Percentiles rank a stretch among this genome's conserved stretches.
These are phyloP conservation scores for Diaporthe batatas DNA, from an alignment of 2,329 filamentous ascomycete species.

Conservation along the genomic window DNA sequence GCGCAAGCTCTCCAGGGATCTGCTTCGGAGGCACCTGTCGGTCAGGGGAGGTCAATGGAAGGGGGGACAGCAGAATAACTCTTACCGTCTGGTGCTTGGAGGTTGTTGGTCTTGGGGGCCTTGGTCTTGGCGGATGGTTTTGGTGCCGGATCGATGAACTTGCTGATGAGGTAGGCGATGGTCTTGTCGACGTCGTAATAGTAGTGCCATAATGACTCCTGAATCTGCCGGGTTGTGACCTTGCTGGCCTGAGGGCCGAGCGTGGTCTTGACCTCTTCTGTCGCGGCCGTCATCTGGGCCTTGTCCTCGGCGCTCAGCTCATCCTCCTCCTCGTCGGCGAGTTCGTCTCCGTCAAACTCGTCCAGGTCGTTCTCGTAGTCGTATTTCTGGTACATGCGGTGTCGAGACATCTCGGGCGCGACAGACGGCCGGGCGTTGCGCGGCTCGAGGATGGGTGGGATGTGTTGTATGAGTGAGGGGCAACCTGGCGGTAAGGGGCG, in stretches of 20 bases:
- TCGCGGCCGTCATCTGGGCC: slow-evolving; percentile 72
- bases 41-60: slow-evolving; percentile 38
- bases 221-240: slow-evolving; percentile 76
- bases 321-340: slow-evolving; percentile 58
- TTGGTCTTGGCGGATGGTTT: slow-evolving; percentile 56
- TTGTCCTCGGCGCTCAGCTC: slow-evolving; percentile 63
- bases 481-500: not conserved
- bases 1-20: slow-evolving; percentile 41
- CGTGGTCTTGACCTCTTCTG: slow-evolving; percentile 73
- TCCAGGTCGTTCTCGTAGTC: slow-evolving; percentile 66
- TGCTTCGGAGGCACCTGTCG: slow-evolving; percentile 43
- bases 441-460: not conserved
- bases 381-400: slow-evolving; percentile 61
- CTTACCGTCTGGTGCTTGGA: slow-evolving; percentile 51
- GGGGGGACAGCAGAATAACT: slow-evolving; percentile 25
- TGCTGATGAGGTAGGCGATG: slow-evolving; percentile 82
- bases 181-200: slow-evolving; percentile 93
- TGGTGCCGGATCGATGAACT: slow-evolving; percentile 61
- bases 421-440: not conserved
- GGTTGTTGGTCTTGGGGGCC: slow-evolving; percentile 54
- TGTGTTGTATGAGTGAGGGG: slow-evolving; percentile 5
- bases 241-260: slow-evolving; percentile 72
- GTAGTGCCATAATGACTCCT: slow-evolving; percentile 94
- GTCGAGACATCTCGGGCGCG: slow-evolving; percentile 58
- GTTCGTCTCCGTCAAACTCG: slow-evolving; percentile 61